These are phyloP conservation scores for Allium sativum DNA, from an alignment of 106 monocot genomes.

Conservation along the genomic window DNA sequence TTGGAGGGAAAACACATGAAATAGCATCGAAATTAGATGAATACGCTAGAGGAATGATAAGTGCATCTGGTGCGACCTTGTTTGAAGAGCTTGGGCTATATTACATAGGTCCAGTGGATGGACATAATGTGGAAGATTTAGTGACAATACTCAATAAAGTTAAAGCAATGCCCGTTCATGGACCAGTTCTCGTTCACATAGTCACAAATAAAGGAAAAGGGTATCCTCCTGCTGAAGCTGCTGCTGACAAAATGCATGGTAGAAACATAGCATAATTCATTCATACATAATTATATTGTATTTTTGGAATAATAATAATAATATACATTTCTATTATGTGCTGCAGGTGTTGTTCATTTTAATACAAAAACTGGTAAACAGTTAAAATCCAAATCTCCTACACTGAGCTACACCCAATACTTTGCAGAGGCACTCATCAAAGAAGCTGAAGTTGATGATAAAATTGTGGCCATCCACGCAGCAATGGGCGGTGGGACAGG, in stretches of 20 bases:
- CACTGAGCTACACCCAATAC: constrained; percentile 35
- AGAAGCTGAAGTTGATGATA: constrained; percentile 37
- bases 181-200: constrained; percentile 80
- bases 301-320: not conserved
- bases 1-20: constrained; percentile 49
- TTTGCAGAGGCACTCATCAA: constrained; percentile 45
- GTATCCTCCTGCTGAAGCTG: constrained; percentile 70
- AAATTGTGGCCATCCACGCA: constrained; percentile 48
- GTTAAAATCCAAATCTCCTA: constrained; percentile 36
- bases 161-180: constrained; percentile 53
- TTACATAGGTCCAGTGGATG: constrained; percentile 83
- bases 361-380: constrained; percentile 60
- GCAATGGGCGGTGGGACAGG: constrained; percentile 64
- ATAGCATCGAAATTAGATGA: constrained; percentile 74
- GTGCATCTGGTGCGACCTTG: constrained; percentile 34
- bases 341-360: constrained; percentile 68
- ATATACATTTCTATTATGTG: not conserved
- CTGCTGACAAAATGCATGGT: constrained; percentile 78
- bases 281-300: too few species aligned
- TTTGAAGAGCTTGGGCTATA: constrained; percentile 85
- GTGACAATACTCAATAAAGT: constrained; percentile 64
- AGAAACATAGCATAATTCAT: not conserved
- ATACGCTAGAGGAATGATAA: constrained; percentile 64
- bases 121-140: constrained; percentile 66
- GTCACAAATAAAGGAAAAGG: constrained; percentile 88